Evolutionary conservation across 345 rosid species (phyloP).

Genomic region (Aquilaria yunnanensis): DNA sequence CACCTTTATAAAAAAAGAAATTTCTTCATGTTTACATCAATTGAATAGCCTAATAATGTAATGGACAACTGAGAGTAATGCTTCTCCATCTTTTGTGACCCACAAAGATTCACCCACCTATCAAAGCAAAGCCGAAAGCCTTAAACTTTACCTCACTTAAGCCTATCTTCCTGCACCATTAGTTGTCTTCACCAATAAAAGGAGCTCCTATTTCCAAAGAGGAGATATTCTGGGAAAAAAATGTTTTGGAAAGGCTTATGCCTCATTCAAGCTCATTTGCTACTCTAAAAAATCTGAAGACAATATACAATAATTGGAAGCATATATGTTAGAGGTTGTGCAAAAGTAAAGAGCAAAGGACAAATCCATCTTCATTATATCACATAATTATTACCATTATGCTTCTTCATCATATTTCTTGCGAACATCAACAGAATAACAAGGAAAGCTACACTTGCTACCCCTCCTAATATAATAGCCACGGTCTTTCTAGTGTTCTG

Average conservation of each 20-base stretch:
- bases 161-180: slow-evolving; percentile 19
- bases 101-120: slow-evolving; percentile 10
- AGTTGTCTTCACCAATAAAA: slow-evolving; percentile 9
- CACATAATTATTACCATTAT: slow-evolving; percentile 44
- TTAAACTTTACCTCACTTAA: slow-evolving; percentile 9
- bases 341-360: neutral
- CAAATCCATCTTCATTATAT: neutral
- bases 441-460: slow-evolving; percentile 82
- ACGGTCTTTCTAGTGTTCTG: slow-evolving; percentile 81
- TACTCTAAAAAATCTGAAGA: slow-evolving; percentile 12
- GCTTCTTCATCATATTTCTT: slow-evolving; percentile 67
- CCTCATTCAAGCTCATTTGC: slow-evolving; percentile 5
- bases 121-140: slow-evolving; percentile 16
- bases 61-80: no score
- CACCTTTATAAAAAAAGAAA: slow-evolving; percentile 20
- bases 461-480: slow-evolving; percentile 97
- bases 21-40: slow-evolving; percentile 9
- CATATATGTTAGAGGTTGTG: no score
- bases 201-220: slow-evolving; percentile 9
- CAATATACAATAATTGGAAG: neutral
- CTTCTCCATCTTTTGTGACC: slow-evolving; percentile 5
- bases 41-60: neutral
- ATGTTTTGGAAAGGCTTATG: slow-evolving; percentile 15
- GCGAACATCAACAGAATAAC: slow-evolving; percentile 83
- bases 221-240: slow-evolving; percentile 17